phyloP scores from a whole-genome alignment of 2,329 filamentous ascomycete species.

The Pseudopyrenochaeta lycopersici region DNA sequence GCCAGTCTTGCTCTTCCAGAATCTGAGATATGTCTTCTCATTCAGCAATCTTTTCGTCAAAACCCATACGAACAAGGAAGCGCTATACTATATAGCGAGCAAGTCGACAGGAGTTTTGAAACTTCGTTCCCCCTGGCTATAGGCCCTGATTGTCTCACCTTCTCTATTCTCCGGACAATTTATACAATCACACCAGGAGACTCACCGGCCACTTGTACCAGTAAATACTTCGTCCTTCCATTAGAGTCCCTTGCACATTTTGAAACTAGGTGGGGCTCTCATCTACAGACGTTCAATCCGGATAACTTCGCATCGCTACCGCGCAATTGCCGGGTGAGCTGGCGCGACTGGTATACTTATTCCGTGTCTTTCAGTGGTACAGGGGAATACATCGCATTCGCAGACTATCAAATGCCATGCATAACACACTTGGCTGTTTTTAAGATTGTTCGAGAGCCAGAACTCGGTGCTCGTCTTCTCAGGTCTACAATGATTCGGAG shows the following conservation, averaged over 20 bases:
- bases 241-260: no score
- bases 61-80: background rate
- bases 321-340: no score
- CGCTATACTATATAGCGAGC: no score
- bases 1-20: background rate
- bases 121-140: background rate
- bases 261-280: background rate
- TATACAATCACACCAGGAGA: no score
- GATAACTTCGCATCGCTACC: background rate
- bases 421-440: no score
- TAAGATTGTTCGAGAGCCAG: background rate
- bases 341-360: background rate
- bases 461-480: no score
- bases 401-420: background rate
- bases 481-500: no score
- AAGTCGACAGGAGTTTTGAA: no score
- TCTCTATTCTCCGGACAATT: background rate
- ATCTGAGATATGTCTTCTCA: background rate
- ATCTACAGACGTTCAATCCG: background rate
- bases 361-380: background rate
- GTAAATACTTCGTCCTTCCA: no score
- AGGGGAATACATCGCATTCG: background rate
- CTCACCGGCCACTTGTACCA: no score
- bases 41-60: background rate
- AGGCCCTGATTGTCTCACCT: background rate